phyloP scores from a whole-genome alignment of 148 eudicot genomes.

The Silene uniflora region DNA sequence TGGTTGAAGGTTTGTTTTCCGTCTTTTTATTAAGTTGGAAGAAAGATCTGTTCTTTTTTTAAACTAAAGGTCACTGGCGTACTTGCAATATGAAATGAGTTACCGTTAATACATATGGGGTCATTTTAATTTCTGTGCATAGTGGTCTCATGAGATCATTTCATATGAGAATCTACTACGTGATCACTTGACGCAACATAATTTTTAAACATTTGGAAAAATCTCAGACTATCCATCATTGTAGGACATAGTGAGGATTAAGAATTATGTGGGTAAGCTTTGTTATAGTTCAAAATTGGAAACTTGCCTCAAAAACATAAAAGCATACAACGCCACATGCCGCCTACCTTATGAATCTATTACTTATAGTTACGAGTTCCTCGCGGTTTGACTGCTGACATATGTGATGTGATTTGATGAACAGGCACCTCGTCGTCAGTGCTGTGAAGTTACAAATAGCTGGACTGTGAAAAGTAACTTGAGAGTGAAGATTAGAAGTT shows the following conservation, averaged over 20 bases:
- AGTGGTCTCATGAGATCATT: too few species aligned
- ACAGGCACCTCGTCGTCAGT: conserved; percentile 64
- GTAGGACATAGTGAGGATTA: neutral
- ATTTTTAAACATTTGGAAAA: too few species aligned
- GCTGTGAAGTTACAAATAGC: conserved; percentile 51
- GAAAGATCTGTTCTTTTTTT: neutral
- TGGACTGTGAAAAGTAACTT: conserved; percentile 32
- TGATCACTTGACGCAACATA: too few species aligned
- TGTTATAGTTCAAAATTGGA: neutral
- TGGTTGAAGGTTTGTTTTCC: conserved; percentile 45
- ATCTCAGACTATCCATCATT: neutral
- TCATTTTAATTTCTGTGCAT: too few species aligned
- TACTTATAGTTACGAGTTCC: neutral
- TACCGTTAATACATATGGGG: too few species aligned
- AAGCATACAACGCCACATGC: neutral
- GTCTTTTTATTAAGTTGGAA: neutral
- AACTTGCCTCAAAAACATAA: neutral
- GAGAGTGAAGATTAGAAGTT: conserved; percentile 50
- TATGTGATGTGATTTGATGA: conserved; percentile 13
- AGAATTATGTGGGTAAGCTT: neutral
- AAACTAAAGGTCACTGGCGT: neutral
- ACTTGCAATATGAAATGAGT: too few species aligned
- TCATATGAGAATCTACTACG: too few species aligned
- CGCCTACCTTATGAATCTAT: neutral
- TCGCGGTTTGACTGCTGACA: conserved; percentile 1